Percentiles rank a stretch among this genome's conserved stretches.
Evolutionary conservation across 2,329 filamentous ascomycete genomes (phyloP).

Genomic region (Ilyonectria mors-panacis): DNA sequence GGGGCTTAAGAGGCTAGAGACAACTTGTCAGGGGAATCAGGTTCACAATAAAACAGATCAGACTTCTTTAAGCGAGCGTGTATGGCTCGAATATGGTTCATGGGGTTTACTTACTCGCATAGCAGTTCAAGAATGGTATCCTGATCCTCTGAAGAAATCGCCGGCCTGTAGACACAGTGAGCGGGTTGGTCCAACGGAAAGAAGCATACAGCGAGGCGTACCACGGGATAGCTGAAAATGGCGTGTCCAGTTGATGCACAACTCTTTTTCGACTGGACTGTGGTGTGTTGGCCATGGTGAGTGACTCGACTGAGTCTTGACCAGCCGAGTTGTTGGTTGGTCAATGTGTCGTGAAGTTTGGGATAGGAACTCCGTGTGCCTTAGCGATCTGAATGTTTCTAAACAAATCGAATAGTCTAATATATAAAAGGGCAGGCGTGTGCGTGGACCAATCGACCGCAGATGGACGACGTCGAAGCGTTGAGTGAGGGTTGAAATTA

Average conservation of each 20-base stretch:
- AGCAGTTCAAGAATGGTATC: slow-evolving; percentile 76
- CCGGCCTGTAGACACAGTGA: slow-evolving; percentile 66
- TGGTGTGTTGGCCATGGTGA: slow-evolving; percentile 46
- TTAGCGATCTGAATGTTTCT: background rate
- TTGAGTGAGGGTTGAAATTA: slow-evolving; percentile 17
- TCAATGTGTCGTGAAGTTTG: background rate
- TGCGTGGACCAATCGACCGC: background rate
- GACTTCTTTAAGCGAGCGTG: background rate
- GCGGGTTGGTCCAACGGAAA: background rate
- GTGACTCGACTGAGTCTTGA: background rate
- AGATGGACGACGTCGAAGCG: slow-evolving; percentile 9
- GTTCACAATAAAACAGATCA: background rate
- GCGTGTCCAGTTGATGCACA: slow-evolving; percentile 76
- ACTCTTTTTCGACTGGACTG: slow-evolving; percentile 65
- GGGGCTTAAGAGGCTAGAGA: slow-evolving; percentile 71
- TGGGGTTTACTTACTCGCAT: slow-evolving; percentile 67
- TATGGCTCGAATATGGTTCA: background rate
- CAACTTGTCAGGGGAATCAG: slow-evolving; percentile 8
- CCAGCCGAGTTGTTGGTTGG: background rate
- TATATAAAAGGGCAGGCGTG: background rate
- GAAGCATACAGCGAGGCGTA: slow-evolving; percentile 51
- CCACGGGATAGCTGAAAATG: slow-evolving; percentile 74
- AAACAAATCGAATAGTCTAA: background rate
- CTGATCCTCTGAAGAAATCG: slow-evolving; percentile 70
- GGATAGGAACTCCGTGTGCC: background rate